Evolutionary conservation across 1,139 yeast genomes (phyloP), one percentile per base, ranked within the genome.

Genomic region (Kodamaea derodonti): DNA sequence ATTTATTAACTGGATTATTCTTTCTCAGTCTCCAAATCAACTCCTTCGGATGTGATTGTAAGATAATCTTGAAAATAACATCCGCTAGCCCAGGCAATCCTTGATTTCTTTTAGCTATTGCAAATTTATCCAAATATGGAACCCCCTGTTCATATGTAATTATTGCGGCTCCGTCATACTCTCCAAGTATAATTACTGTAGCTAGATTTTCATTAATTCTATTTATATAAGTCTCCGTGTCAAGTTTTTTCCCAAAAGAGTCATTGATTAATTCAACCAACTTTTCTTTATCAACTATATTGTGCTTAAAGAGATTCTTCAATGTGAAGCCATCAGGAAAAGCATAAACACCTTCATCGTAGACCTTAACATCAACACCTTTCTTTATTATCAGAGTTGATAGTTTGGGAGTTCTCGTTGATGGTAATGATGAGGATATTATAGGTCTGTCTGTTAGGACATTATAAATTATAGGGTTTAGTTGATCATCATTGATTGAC

Each of bases 81-180:
- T 92, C 98, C 0, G 98, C 97, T 12, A 92, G 79, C 2, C 97
- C 95, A 2, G 95, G 81, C 0, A 94, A 78, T 0, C 98, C 97
- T 56, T 92, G 97, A 42, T 86, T 72, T 27, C 74, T 71, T 32
- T 81, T 79, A 30, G 86, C 72, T 14, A 92, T 95, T 1, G 97
- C 97, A 61, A 92, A 87, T 56, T 92, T 92, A 56, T 92, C 98
- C 32, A 92, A 67, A 46, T 92, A 92, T 0, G 94, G 85, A 27
- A 80, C 60, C 20, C 58, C 43, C 9, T 46, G 42, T 53, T 86
- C 95, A 72, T 86, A 82, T 0, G 98, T 92, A 24, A 92, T 73
- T 9, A 92, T 81, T 0, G 97, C 97, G 12, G 88, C 90, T 2
- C 97, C 98, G 45, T 90, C 96, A 53, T 92, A 92, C 52, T 92